A percentile compares a stretch with the other conserved stretches of the same genome.
phyloP scores from a whole-genome alignment of 148 eudicot genomes.

The Silene conica region DNA sequence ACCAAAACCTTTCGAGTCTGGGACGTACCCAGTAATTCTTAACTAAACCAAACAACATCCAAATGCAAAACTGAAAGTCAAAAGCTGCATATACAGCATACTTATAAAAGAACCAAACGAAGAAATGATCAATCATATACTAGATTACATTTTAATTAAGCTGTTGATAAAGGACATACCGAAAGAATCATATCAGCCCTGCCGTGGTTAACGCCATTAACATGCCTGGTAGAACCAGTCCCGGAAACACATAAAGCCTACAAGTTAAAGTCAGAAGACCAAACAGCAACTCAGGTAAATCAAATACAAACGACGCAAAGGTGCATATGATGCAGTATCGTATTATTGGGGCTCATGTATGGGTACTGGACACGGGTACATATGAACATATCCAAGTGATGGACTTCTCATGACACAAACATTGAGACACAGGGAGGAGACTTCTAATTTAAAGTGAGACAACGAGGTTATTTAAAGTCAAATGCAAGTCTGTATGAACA shows the following conservation, averaged over 20 bases:
- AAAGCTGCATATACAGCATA: too few species aligned
- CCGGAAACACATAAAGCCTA: slow-evolving; percentile 83
- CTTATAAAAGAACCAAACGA: too few species aligned
- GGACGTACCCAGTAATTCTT: too few species aligned
- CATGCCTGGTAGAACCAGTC: slow-evolving; percentile 47
- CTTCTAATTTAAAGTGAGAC: too few species aligned
- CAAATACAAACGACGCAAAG: neutral
- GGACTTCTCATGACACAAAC: neutral
- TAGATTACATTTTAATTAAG: neutral
- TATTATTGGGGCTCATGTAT: neutral
- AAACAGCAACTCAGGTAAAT: neutral
- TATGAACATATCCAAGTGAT: neutral
- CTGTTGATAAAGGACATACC: slow-evolving; percentile 40
- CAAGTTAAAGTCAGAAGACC: slow-evolving; percentile 15
- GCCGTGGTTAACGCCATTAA: slow-evolving; percentile 71
- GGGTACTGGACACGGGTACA: neutral
- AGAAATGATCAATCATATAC: neutral
- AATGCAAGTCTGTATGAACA: too few species aligned
- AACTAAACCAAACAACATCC: too few species aligned
- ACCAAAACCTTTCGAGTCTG: too few species aligned
- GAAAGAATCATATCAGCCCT: slow-evolving; percentile 94
- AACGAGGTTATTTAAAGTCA: neutral
- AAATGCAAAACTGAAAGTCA: too few species aligned
- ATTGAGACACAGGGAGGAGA: neutral
- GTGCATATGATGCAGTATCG: neutral